Evolutionary conservation across 202 grass and related monocot genomes (phyloP), one percentile per base, ranked within the genome.

Genomic region (Setaria viridis): DNA sequence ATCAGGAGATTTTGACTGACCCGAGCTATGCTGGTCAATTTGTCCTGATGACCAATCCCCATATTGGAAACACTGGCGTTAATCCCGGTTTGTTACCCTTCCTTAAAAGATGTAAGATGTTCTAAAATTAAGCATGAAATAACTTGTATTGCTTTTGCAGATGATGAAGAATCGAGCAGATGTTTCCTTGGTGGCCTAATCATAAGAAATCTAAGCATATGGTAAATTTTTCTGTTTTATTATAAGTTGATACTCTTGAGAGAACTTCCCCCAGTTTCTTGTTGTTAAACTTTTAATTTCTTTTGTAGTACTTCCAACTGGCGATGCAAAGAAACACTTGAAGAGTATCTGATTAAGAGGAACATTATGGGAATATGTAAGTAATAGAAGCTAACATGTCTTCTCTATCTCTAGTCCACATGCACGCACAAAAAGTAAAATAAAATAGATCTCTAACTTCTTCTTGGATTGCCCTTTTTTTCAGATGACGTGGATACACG

Each of bases 361-460:
- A 99, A 97, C 59, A 90, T 99, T 82, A 99, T 99, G 94, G 97
- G 91, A 62, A 97, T 99, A 77, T 99, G 97, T 99, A 84, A 97
- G 91, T 87, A 70, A 67, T 85, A 80, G 20, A 51, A 81, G 59
- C 8, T 41, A 42, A 56, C 4, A 67, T 32, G 11, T 0, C 0
- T 32, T 62, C 79, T 8, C 33, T 25, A 13, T 60, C 39, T 34
- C 59, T 17, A 7, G 2, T 53, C 10, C 39, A 17, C 32, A 10
- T 3, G 2, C 9, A 4, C 50, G 15, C 46, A 13, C 10, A 32
- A 11, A 60, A 25, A 25, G 3, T 7, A 2, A 63, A 14, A 14
- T 14, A 42, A 17, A 16, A 58, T 15, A 10, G 12, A 19, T 70
- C 17, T 49, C 15, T 62, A 11, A 15, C 41, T 50, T 81, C 32